Percentiles rank a stretch among this genome's conserved stretches.
Conservation (phyloP, 1,284 basidiomycete species). For the Marasmius fiardii region DNA sequence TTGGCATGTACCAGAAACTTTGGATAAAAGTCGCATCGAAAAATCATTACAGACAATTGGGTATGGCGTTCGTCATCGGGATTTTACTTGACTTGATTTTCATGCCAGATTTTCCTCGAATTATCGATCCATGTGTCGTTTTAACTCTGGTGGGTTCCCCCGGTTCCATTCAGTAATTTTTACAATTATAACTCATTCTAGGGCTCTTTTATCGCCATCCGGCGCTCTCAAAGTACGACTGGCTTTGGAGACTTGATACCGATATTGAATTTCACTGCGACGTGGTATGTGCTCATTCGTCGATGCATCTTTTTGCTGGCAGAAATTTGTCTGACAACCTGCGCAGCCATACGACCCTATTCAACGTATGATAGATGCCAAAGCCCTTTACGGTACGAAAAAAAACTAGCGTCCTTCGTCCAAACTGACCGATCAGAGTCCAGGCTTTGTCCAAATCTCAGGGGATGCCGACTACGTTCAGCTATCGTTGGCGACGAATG, state of each 20-base stretch:
- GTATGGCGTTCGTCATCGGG: conserved; percentile 10
- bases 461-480: conserved; percentile 24
- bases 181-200: background rate
- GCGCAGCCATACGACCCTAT: conserved; percentile 29
- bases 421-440: background rate
- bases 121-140: conserved; percentile 28
- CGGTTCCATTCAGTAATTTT: background rate
- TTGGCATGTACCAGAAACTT: conserved; percentile 22
- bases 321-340: too few species aligned
- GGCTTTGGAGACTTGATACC: conserved; percentile 28
- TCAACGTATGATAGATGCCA: conserved; percentile 19
- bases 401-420: background rate
- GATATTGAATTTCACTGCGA: conserved; percentile 29
- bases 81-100: background rate
- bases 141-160: conserved; percentile 20
- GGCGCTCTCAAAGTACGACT: conserved; percentile 23
- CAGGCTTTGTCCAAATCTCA: conserved; percentile 24
- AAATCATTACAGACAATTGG: conserved; percentile 22
- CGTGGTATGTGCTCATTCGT: conserved; percentile 17
- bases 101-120: conserved; percentile 17
- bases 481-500: conserved; percentile 23
- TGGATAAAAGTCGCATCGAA: conserved; percentile 20
- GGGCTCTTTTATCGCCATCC: conserved; percentile 26
- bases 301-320: background rate
- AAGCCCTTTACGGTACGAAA: conserved; percentile 22